Conservation (phyloP, 345 rosid genomes). For the Hibiscus tridactylites region DNA sequence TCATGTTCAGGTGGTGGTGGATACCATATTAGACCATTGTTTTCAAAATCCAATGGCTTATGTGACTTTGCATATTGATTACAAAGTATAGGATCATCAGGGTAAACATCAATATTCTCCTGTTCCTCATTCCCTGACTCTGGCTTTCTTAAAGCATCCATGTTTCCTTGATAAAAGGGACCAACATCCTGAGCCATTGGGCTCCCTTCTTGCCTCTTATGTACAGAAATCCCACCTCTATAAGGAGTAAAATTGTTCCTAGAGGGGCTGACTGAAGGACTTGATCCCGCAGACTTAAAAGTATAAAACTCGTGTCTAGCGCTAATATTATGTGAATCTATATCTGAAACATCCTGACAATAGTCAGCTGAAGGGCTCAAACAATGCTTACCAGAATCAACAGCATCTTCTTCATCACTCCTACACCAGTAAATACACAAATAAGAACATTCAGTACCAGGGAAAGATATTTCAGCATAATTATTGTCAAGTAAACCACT, state of each 20-base stretch:
- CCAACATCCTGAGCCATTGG: constrained; percentile 35
- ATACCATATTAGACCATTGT: constrained; percentile 73
- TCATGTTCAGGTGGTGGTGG: constrained; percentile 89
- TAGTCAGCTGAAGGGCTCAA: constrained; percentile 59
- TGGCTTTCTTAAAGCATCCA: constrained; percentile 53
- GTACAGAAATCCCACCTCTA: constrained; percentile 70
- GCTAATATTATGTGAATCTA: constrained; percentile 78
- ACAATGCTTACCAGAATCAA: constrained; percentile 47
- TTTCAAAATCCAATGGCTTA: constrained; percentile 78
- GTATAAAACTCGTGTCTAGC: constrained; percentile 62
- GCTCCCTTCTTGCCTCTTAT: constrained; percentile 54
- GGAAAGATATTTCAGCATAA: not conserved
- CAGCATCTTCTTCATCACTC: constrained; percentile 74
- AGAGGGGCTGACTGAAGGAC: constrained; percentile 82
- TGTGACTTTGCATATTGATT: constrained; percentile 34
- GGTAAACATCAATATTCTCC: constrained; percentile 39
- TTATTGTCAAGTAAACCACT: not conserved
- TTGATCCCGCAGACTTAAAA: constrained; percentile 65
- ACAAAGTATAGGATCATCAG: constrained; percentile 28
- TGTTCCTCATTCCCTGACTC: constrained; percentile 35
- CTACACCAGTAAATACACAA: constrained; percentile 30
- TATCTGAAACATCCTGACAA: constrained; percentile 54
- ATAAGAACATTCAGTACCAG: not conserved
- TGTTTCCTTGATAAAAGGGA: constrained; percentile 47
- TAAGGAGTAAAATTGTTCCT: constrained; percentile 71